These are phyloP conservation scores for Coemansia pectinata DNA, from an alignment of 192 early-diverging fungal species.

Conservation along the genomic window DNA sequence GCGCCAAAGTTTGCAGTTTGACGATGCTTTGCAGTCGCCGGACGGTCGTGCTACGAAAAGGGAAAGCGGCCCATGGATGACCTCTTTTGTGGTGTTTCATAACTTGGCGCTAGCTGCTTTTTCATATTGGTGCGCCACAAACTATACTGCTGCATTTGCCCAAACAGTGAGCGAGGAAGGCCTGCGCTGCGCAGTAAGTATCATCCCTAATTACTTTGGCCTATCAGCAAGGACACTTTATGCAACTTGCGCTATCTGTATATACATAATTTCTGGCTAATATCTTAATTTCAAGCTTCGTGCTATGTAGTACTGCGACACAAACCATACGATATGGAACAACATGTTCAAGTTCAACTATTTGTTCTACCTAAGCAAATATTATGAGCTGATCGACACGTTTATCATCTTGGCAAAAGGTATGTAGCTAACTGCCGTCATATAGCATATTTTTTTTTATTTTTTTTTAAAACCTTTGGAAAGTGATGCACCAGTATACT, in stretches of 20 bases:
- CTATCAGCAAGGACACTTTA: not conserved
- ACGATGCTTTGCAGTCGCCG: constrained; percentile 8
- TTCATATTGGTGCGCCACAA: constrained; percentile 73
- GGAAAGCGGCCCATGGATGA: constrained; percentile 64
- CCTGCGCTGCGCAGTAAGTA: constrained; percentile 65
- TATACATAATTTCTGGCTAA: not conserved
- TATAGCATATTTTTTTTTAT: not conserved
- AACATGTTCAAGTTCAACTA: constrained; percentile 80
- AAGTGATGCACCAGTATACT: not conserved
- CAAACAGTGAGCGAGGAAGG: constrained; percentile 60
- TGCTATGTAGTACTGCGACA: constrained; percentile 61
- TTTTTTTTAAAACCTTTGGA: not conserved
- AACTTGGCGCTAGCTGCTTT: constrained; percentile 72
- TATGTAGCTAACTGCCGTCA: not conserved
- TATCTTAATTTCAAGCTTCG: not conserved
- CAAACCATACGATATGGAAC: constrained; percentile 68
- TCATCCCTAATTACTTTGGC: not conserved
- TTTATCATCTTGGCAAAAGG: constrained; percentile 80
- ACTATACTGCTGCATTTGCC: constrained; percentile 62
- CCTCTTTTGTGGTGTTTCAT: constrained; percentile 76
- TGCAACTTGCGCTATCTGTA: not conserved
- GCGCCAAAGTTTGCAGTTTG: constrained; percentile 29
- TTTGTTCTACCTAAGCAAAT: constrained; percentile 86
- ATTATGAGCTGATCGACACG: constrained; percentile 88
- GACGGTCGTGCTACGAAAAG: constrained; percentile 2